Evolutionary conservation across 805 yeast species (phyloP).

Genomic region (Saturnispora halmiae): DNA sequence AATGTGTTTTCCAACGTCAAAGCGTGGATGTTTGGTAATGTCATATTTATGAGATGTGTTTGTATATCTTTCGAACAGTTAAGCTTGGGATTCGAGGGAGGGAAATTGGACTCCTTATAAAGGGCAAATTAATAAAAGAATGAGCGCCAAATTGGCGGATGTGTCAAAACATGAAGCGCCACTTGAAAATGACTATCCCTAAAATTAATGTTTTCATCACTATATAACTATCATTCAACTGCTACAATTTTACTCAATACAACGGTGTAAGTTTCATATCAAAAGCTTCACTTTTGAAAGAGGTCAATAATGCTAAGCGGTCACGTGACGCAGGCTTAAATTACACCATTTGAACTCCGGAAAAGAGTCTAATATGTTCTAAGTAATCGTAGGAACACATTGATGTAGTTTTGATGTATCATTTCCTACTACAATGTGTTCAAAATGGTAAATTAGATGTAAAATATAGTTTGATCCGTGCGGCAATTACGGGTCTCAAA

Average conservation of each 20-base stretch:
- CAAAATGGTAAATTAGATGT: no score
- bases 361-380: background rate
- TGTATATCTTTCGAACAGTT: no score
- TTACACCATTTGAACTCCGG: background rate
- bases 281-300: background rate
- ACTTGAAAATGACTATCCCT: background rate
- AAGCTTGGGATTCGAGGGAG: no score
- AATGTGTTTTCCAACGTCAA: constrained; percentile 30
- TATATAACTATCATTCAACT: background rate
- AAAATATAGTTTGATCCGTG: no score
- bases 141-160: constrained; percentile 1
- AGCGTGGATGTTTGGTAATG: constrained; percentile 13
- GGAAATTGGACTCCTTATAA: background rate
- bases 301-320: background rate
- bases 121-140: background rate
- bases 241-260: background rate
- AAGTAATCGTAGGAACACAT: background rate
- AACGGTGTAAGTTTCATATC: background rate
- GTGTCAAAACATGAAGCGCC: constrained; percentile 1
- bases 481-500: no score
- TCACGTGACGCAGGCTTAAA: background rate
- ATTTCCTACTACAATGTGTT: no score
- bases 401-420: no score
- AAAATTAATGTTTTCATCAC: background rate
- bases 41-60: background rate